phyloP scores from a whole-genome alignment of 768 basidiomycete genomes.

The Melanogaster broomeanus region DNA sequence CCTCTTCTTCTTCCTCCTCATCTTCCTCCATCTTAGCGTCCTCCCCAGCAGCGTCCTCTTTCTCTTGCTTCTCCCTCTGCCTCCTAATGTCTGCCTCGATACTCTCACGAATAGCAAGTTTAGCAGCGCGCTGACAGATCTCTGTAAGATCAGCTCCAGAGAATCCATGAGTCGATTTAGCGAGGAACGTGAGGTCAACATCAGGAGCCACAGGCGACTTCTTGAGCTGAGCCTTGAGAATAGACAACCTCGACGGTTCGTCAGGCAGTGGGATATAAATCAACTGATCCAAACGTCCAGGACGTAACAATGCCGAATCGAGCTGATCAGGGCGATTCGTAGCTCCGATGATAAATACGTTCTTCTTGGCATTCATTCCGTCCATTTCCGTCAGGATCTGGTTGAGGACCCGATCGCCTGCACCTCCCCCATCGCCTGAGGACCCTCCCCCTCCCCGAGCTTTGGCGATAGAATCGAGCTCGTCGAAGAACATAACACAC shows the following conservation, averaged over 20 bases:
- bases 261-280: slow-evolving; percentile 99
- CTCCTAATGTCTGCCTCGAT: slow-evolving; percentile 89
- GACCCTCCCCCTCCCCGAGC: slow-evolving; percentile 85
- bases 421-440: slow-evolving; percentile 90
- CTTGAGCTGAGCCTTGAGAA: slow-evolving; percentile 88
- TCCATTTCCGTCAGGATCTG: slow-evolving; percentile 98
- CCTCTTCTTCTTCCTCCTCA: slow-evolving; percentile 72
- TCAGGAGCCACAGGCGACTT: slow-evolving; percentile 84
- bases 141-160: slow-evolving; percentile 99
- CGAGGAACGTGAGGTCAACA: slow-evolving; percentile 84
- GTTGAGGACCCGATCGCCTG: slow-evolving; percentile 97
- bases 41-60: slow-evolving; percentile 65
- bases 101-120: slow-evolving; percentile 92
- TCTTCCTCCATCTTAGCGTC: slow-evolving; percentile 76
- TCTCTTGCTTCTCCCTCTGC: slow-evolving; percentile 77
- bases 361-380: slow-evolving; percentile 98
- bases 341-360: slow-evolving; percentile 97
- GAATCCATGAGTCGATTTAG: slow-evolving; percentile 94
- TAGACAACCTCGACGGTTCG: slow-evolving; percentile 86
- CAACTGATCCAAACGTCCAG: slow-evolving; percentile 97
- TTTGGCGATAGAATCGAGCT: slow-evolving; percentile 98
- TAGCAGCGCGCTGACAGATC: slow-evolving; percentile 97
- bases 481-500: slow-evolving; percentile 99
- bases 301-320: slow-evolving; percentile 89
- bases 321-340: slow-evolving; percentile 98